Evolutionary conservation across 1,284 basidiomycete species (phyloP).

Genomic region (Melanopsichium pennsylvanicum): DNA sequence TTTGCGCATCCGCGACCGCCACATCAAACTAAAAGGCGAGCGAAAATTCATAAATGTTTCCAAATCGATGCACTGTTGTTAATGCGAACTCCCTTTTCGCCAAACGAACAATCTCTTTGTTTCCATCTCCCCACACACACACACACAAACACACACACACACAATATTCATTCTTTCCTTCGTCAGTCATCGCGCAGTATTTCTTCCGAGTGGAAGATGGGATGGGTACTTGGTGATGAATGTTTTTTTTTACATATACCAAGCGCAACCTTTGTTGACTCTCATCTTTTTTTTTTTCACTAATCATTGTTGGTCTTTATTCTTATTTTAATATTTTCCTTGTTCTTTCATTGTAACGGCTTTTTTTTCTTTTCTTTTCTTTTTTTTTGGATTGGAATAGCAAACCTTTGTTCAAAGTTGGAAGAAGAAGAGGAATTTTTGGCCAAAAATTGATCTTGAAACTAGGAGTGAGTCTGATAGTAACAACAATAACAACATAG

Average conservation of each 20-base stretch:
- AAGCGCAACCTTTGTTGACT: slow-evolving; percentile 1
- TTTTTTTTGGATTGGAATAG: slow-evolving; percentile 15
- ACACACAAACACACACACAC: no score
- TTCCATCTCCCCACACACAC: no score
- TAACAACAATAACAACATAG: no score
- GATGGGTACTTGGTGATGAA: background rate
- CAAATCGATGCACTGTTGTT: slow-evolving; percentile 4
- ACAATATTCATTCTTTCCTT: background rate
- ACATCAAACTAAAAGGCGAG: slow-evolving; percentile 5
- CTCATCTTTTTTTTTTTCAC: background rate
- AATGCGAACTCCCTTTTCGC: background rate
- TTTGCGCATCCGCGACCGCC: background rate
- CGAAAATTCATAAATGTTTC: background rate
- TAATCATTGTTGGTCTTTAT: background rate
- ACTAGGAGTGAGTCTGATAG: no score
- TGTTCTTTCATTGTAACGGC: slow-evolving; percentile 43
- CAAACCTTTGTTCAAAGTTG: slow-evolving; percentile 8
- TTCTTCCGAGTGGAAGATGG: no score
- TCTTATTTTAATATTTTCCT: no score
- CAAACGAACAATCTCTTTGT: slow-evolving; percentile 24
- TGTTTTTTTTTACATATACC: slow-evolving; percentile 22
- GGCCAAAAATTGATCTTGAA: no score
- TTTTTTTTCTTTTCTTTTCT: slow-evolving; percentile 14
- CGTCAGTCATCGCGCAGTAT: slow-evolving; percentile 2
- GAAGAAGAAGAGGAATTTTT: no score